These are phyloP conservation scores for Fagopyrum esculentum DNA, from an alignment of 148 eudicot genomes.

Conservation along the genomic window DNA sequence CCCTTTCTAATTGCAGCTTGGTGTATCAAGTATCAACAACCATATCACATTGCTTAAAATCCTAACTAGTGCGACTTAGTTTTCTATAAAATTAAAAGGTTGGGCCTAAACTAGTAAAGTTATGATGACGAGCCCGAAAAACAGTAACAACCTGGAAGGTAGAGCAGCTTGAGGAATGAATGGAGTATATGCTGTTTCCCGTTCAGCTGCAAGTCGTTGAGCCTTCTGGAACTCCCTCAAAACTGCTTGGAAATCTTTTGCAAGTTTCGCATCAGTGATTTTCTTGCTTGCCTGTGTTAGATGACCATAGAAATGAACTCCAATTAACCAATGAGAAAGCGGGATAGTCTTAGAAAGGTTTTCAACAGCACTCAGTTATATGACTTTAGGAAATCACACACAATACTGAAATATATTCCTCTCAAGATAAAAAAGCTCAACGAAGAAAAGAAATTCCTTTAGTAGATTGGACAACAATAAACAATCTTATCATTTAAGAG, in stretches of 20 bases:
- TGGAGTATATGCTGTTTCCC: slow-evolving; percentile 79
- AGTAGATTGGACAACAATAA: background rate
- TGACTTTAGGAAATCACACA: background rate
- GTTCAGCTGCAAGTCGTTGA: slow-evolving; percentile 82
- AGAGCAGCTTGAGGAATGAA: slow-evolving; percentile 57
- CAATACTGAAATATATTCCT: background rate
- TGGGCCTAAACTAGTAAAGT: background rate
- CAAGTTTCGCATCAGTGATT: slow-evolving; percentile 82
- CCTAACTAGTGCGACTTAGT: background rate
- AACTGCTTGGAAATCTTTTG: slow-evolving; percentile 77
- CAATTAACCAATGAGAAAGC: background rate
- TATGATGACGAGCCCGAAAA: background rate
- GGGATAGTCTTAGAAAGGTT: background rate
- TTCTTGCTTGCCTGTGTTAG: slow-evolving; percentile 60
- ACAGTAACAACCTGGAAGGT: slow-evolving; percentile 41
- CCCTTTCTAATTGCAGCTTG: too few species aligned
- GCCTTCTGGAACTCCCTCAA: slow-evolving; percentile 82
- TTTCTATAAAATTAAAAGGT: background rate
- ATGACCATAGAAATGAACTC: background rate
- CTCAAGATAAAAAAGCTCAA: background rate
- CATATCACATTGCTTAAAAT: too few species aligned
- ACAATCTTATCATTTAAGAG: background rate
- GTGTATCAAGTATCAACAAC: too few species aligned
- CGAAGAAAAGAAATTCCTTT: background rate
- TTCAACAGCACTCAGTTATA: background rate